Conservation (phyloP, 2,329 filamentous ascomycete species). For the Sporothrix brasiliensis region DNA sequence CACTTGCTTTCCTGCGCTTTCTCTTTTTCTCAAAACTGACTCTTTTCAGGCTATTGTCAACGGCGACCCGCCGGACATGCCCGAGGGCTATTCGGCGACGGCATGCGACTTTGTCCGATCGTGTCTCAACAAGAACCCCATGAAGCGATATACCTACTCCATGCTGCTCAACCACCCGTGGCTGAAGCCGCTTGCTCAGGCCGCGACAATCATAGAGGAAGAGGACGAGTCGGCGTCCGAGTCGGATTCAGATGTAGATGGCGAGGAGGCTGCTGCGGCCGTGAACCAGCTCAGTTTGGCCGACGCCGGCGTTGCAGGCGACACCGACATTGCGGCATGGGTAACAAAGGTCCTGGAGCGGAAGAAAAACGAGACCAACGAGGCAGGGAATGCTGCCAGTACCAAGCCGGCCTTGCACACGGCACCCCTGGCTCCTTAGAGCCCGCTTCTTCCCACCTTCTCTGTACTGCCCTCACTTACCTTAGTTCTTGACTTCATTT, state of each 20-base stretch:
- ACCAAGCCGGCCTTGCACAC: slow-evolving; percentile 83
- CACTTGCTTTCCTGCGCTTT: background rate
- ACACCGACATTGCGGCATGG: slow-evolving; percentile 86
- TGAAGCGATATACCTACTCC: slow-evolving; percentile 88
- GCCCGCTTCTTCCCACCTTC: background rate
- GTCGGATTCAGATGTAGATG: slow-evolving; percentile 38
- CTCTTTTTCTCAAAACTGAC: slow-evolving; percentile 31
- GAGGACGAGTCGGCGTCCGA: slow-evolving; percentile 42
- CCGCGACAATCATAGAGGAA: slow-evolving; percentile 45
- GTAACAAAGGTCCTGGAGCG: slow-evolving; percentile 71
- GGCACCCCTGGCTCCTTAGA: slow-evolving; percentile 70
- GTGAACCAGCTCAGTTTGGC: slow-evolving; percentile 46
- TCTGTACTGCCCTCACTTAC: too few species aligned
- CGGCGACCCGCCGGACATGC: slow-evolving; percentile 89
- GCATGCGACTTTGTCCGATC: slow-evolving; percentile 85
- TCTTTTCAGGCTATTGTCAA: slow-evolving; percentile 84
- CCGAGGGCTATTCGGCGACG: slow-evolving; percentile 75
- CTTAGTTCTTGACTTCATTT: background rate
- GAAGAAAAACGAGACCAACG: slow-evolving; percentile 58
- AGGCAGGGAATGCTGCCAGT: slow-evolving; percentile 45
- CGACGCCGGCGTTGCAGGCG: slow-evolving; percentile 59
- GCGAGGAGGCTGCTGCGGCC: slow-evolving; percentile 42
- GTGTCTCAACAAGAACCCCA: slow-evolving; percentile 90
- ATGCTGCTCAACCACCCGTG: slow-evolving; percentile 89
- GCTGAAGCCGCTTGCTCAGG: slow-evolving; percentile 56